These are phyloP conservation scores for Wallacemonas sp. DNA, from an alignment of 208 protist genomes.

Conservation along the genomic window DNA sequence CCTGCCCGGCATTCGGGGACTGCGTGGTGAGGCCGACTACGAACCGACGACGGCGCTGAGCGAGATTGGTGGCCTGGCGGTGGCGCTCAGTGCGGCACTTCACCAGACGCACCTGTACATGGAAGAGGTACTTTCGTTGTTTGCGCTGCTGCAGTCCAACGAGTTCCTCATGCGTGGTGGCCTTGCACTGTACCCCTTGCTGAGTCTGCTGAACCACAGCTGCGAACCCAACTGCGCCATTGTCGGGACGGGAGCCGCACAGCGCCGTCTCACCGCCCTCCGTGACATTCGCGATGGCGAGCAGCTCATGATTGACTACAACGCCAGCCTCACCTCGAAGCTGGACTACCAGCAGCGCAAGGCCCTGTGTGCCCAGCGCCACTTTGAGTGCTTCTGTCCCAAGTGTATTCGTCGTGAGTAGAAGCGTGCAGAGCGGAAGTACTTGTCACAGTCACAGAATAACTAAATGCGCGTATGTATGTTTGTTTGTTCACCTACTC, in stretches of 20 bases:
- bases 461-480: too few species aligned
- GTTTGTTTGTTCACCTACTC: too few species aligned
- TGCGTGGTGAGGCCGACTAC: constrained; percentile 78
- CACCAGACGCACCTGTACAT: constrained; percentile 81
- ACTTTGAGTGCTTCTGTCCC: constrained; percentile 87
- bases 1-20: constrained; percentile 39
- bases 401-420: constrained; percentile 70
- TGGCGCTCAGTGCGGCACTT: constrained; percentile 60
- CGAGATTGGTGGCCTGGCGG: constrained; percentile 72
- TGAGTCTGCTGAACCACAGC: constrained; percentile 88
- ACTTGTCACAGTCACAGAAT: constrained; percentile 6
- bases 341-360: constrained; percentile 74
- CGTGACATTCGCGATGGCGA: constrained; percentile 77
- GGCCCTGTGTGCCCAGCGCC: constrained; percentile 75
- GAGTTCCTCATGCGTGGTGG: constrained; percentile 69
- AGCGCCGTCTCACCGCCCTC: constrained; percentile 47
- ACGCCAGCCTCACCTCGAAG: constrained; percentile 59
- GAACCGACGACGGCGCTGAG: constrained; percentile 67
- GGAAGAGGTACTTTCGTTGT: constrained; percentile 85
- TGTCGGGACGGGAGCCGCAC: constrained; percentile 28
- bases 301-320: constrained; percentile 90
- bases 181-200: constrained; percentile 61
- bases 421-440: background rate
- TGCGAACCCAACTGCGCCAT: constrained; percentile 83
- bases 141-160: constrained; percentile 86